Base-by-base conservation (phyloP, 306 rosid species). In the Cucurbita maxima region DNA sequence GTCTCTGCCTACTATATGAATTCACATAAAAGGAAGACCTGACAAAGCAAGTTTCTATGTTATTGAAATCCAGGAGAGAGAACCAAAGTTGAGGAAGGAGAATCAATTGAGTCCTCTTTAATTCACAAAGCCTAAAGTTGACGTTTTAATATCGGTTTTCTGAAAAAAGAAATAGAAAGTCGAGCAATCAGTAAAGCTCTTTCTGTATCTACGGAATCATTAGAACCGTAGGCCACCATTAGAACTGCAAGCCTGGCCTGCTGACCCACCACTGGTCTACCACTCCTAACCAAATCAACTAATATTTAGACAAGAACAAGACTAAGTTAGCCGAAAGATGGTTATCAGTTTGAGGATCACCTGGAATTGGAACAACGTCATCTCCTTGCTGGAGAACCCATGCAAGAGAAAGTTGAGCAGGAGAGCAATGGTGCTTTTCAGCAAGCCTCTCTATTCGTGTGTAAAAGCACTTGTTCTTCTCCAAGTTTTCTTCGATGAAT, bases 351-450 rank as follows among this genome's bases (percentile, higher is more conserved):
- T 6, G 14, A 15, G 20, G 16, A 12, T 77, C 30, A 79, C 86
- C 87, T 3, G 90, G 90, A 20, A 83, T 86, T 16, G 90, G 87
- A 5, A 77, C 86, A 51, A 86, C 86, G 76, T 86, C 91, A 41
- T 86, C 72, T 58, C 90, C 97, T 81, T 82, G 87, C 8, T 82
- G 83, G 55, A 91, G 88, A 50, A 89, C 84, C 96, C 96, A 87
- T 58, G 91, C 85, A 37, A 89, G 76, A 60, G 96, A 85, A 71
- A 89, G 83, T 64, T 89, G 96, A 71, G 89, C 77, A 75, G 92
- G 75, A 71, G 83, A 71, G 79, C 82, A 77, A n/a, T 69, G 75
- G 52, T 87, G 86, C 75, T 71, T 91, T 60, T 67, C 58, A 12
- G 87, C 79, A 45, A 91, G 84, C 41, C 41, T 78, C 80, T 87